Evolutionary conservation across 805 yeast genomes (phyloP), one percentile per base, ranked within the genome.

Genomic region (Metschnikowia baotianmanensis): DNA sequence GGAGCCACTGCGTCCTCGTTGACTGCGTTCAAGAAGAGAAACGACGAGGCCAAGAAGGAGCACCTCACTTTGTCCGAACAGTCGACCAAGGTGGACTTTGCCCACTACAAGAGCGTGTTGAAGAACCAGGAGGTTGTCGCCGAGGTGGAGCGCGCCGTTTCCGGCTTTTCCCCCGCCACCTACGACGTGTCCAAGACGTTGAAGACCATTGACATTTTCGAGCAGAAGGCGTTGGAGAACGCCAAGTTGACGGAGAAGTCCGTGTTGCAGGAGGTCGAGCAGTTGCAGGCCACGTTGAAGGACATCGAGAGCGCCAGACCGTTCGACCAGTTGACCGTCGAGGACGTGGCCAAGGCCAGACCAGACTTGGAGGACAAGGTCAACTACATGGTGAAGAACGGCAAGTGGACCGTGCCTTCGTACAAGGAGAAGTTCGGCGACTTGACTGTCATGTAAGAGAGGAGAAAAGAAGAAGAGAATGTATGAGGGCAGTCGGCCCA

Each of bases 371-470:
- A 91, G 64, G 90, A 86, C 57, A 93, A 93, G 85, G 96, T 90
- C 56, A 78, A 74, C 61, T 88, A 88, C 74, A 83, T 91, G 93
- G 89, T 93, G 59, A 80, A 83, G 79, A 83, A 90, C 78, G 96
- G 96, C 72, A 86, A 86, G 77, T 90, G 96, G 95, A 87, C 86
- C 63, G 95, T 90, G 57, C 98, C 98, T 59, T 96, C 96, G 59
- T 93, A 93, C 83, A 83, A 86, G 73, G 98, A 93, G 73, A 93
- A 90, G 82, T 93, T 93, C 69, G 98, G 98, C 71, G 87, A 86
- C 67, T 80, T 91, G 72, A 88, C 91, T 61, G 88, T 89, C 67
- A 93, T 91, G 97, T 78, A 71, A 66, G 27, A 17, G 18, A 20
- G 11, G 16, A 27, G 20, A 26, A 26, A 16, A 35, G 13, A 27